These are phyloP conservation scores for Chlorella sp. DNA, from an alignment of 139 green algal genomes.

Conservation along the genomic window DNA sequence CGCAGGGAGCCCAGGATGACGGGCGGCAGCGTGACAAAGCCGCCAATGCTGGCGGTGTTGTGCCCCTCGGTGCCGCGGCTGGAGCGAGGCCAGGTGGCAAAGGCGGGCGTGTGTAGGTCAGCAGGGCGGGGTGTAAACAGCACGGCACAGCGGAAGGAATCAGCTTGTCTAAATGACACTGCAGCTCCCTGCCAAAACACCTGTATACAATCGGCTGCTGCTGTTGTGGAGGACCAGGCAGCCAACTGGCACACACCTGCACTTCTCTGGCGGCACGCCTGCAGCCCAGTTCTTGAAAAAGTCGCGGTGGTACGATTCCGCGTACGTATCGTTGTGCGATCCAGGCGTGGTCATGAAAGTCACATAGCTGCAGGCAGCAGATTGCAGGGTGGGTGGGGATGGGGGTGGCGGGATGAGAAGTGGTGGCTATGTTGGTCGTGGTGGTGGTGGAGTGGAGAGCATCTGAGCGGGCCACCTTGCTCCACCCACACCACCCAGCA, in stretches of 20 bases:
- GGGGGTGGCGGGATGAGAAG: background rate
- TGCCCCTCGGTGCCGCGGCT: conserved; percentile 28
- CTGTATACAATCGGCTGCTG: too few species aligned
- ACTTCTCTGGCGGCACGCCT: conserved; percentile 28
- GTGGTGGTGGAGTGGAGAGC: too few species aligned
- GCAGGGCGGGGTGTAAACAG: too few species aligned
- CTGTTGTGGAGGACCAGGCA: too few species aligned
- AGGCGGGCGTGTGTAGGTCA: background rate
- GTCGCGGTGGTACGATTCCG: conserved; percentile 22
- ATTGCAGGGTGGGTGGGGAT: too few species aligned
- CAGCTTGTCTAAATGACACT: too few species aligned
- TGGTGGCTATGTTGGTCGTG: background rate
- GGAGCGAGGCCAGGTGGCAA: too few species aligned
- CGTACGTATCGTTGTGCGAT: conserved; percentile 28
- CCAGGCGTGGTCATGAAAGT: conserved; percentile 30
- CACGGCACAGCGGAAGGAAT: too few species aligned
- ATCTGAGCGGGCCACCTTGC: too few species aligned
- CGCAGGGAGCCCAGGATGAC: background rate
- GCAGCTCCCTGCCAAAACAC: too few species aligned
- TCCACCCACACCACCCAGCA: background rate
- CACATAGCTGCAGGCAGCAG: conserved; percentile 4
- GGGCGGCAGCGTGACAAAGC: conserved; percentile 31
- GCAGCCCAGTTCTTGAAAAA: conserved; percentile 29
- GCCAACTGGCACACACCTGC: background rate
- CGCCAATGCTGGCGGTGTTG: conserved; percentile 31